Evolutionary conservation across 257 asterid species (phyloP).

Genomic region (Ilex aquifolium): DNA sequence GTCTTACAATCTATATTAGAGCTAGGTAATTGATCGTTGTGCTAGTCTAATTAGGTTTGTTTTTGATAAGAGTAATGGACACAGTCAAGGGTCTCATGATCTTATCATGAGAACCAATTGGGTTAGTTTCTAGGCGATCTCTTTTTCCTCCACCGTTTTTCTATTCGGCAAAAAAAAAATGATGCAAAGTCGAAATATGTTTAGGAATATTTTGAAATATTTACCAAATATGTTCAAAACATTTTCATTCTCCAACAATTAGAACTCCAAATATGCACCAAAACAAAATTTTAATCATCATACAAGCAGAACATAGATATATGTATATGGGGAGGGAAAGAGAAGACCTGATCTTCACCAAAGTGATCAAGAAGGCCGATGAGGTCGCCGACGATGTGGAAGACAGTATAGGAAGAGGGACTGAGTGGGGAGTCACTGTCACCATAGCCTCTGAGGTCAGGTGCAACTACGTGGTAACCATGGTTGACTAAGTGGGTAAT

Average conservation of each 20-base stretch:
- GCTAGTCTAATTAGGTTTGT: too few species aligned
- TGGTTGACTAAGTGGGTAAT: slow-evolving; percentile 28
- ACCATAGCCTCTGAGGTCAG: slow-evolving; percentile 49
- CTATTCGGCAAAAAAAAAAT: neutral
- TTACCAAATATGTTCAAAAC: too few species aligned
- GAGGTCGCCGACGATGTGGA: slow-evolving; percentile 48
- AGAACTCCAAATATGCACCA: neutral
- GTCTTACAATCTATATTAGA: too few species aligned
- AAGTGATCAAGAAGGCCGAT: slow-evolving; percentile 46
- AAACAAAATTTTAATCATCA: too few species aligned
- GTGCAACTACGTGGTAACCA: slow-evolving; percentile 43
- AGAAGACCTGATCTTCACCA: slow-evolving; percentile 25
- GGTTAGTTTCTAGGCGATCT: too few species aligned
- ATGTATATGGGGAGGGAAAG: neutral
- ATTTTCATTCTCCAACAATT: neutral
- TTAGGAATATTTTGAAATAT: too few species aligned
- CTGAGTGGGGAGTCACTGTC: slow-evolving; percentile 36
- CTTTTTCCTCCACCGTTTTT: too few species aligned
- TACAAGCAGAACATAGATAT: neutral
- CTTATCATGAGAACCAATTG: too few species aligned
- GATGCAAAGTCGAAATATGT: neutral
- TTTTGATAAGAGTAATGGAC: too few species aligned
- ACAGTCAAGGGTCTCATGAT: too few species aligned
- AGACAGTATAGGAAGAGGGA: slow-evolving; percentile 39
- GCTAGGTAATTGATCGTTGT: too few species aligned